Base-by-base conservation (phyloP, 768 basidiomycete species). In the Agaricus blazei region DNA sequence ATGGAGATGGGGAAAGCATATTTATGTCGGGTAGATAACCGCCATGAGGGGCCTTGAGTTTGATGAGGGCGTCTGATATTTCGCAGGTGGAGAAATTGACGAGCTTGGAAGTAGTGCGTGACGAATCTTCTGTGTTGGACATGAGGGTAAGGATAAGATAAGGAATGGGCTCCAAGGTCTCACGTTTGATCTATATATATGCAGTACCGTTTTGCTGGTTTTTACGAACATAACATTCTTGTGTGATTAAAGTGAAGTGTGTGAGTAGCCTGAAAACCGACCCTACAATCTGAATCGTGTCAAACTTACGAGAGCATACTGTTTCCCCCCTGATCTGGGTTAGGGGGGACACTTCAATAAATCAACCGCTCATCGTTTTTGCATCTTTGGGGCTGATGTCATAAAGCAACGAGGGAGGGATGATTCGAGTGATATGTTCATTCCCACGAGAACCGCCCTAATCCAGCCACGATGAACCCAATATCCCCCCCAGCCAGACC, bases 51-150 rank as follows among this genome's bases (percentile, higher is more conserved):
- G 81, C 65, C 8, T 82, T 81, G 34, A 95, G 82, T 69, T 91
- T 94, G 60, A 93, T 72, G 61, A 96, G 82, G 2, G 93, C 90
- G 63, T 96, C 93, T 0, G 93, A 93, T 7, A 96, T 74, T 72
- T 95, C 90, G 72, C 89, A 91, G 46, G 88, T 80, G 5, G 90
- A 84, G 64, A 82, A 83, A 1, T 63, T 55, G 14, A 67, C 61
- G 15, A 74, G 66, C n/a, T 47, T 54, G 37, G 66, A 64, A 24
- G 61, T 54, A 9, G 24, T 57, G 19, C 58, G 55, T 11, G 50
- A 23, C 3, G 44, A 34, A 11, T 34, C 34, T 34, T 34, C n/a
- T 9, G 44, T 26, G 14, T 50, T 42, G 37, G 62, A 60, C 63
- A 65, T 65, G 23, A 57, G 53, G 19, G 50, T 52, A 8, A 59